Percentiles rank a stretch among this genome's conserved stretches.
Conservation (phyloP, 768 basidiomycete species). For the Trametes cubensis region DNA sequence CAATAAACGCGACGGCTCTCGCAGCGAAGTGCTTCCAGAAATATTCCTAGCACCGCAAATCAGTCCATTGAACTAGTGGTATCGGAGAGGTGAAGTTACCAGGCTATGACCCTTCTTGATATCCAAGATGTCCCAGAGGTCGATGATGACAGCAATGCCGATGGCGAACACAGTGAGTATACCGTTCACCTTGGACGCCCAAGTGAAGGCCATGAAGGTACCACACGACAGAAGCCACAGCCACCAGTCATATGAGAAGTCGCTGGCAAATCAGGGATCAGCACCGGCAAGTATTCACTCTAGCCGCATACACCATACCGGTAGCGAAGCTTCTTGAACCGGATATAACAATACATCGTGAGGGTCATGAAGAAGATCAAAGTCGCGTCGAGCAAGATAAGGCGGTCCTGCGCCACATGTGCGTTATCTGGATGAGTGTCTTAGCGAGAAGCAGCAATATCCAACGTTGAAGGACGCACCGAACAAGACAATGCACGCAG, state of each 20-base stretch:
- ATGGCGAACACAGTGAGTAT: constrained; percentile 87
- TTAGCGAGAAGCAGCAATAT: not conserved
- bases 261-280: constrained; percentile 47
- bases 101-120: constrained; percentile 77
- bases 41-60: constrained; percentile 59
- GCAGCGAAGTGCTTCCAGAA: constrained; percentile 90
- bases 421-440: constrained; percentile 75
- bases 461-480: constrained; percentile 55
- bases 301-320: constrained; percentile 48
- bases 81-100: no score
- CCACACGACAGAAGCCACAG: constrained; percentile 90
- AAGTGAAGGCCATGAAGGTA: constrained; percentile 91
- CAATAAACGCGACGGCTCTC: constrained; percentile 80
- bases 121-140: constrained; percentile 94
- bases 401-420: constrained; percentile 92
- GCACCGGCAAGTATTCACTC: not conserved
- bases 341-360: constrained; percentile 90
- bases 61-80: no score
- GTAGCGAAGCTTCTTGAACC: constrained; percentile 94
- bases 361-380: constrained; percentile 95
- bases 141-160: constrained; percentile 88
- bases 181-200: constrained; percentile 98
- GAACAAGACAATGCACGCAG: constrained; percentile 82
- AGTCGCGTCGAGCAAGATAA: constrained; percentile 93
- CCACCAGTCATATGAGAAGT: constrained; percentile 93